A percentile compares a stretch with the other conserved stretches of the same genome.
phyloP scores from a whole-genome alignment of 2,329 filamentous ascomycete genomes.

The Rhynchosporium secalis region DNA sequence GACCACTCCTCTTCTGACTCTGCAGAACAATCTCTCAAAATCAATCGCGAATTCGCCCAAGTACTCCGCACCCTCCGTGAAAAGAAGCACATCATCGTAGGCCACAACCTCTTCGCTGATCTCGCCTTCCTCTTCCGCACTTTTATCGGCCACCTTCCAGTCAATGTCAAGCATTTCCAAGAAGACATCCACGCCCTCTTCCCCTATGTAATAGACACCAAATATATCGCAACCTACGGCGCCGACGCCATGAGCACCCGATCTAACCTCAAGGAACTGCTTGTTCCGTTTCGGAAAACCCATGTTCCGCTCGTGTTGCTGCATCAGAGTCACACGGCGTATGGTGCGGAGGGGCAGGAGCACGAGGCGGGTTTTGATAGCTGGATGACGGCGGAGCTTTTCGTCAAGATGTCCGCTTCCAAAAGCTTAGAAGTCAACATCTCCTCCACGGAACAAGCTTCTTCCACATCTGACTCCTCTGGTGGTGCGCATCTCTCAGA shows the following conservation, averaged over 20 bases:
- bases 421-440: background rate
- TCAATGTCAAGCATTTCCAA: conserved; percentile 54
- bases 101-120: conserved; percentile 66
- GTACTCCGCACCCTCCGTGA: conserved; percentile 35
- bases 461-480: background rate
- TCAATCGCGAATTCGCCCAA: conserved; percentile 41
- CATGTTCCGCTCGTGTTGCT: conserved; percentile 46
- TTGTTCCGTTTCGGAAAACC: conserved; percentile 44
- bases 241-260: conserved; percentile 44
- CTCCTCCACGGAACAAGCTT: background rate
- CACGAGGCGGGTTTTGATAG: conserved; percentile 65
- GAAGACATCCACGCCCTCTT: conserved; percentile 49
- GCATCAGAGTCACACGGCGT: conserved; percentile 39
- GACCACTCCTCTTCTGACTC: conserved; percentile 42
- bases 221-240: conserved; percentile 52
- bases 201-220: conserved; percentile 57
- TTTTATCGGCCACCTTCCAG: conserved; percentile 60
- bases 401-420: conserved; percentile 39
- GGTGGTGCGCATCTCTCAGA: conserved; percentile 1
- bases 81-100: conserved; percentile 50
- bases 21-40: conserved; percentile 39
- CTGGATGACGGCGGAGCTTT: conserved; percentile 47
- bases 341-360: conserved; percentile 29
- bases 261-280: conserved; percentile 50
- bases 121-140: conserved; percentile 63